These are phyloP conservation scores for Mycotypha africana DNA, from an alignment of 371 early-diverging fungal species.

Conservation along the genomic window DNA sequence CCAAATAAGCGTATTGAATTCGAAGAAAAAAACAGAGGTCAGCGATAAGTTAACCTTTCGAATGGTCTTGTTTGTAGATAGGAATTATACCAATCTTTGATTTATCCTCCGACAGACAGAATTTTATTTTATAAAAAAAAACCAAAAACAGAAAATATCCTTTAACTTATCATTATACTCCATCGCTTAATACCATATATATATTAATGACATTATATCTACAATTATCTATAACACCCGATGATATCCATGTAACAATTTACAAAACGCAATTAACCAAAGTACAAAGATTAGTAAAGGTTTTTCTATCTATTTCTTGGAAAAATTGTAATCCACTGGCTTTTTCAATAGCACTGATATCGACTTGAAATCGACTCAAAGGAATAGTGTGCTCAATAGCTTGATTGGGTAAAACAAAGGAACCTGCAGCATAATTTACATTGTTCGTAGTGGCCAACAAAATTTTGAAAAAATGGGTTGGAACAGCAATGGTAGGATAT, in stretches of 20 bases:
- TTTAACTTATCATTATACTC: background rate
- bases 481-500: constrained; percentile 79
- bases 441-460: constrained; percentile 43
- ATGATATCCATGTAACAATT: too few relatives aligned
- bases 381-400: constrained; percentile 53
- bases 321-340: constrained; percentile 74
- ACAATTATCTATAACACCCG: too few relatives aligned
- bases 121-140: too few relatives aligned
- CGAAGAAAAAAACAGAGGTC: constrained; percentile 27
- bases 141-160: too few relatives aligned
- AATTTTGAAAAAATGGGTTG: constrained; percentile 89
- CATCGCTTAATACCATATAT: background rate
- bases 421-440: constrained; percentile 42
- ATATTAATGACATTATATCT: too few relatives aligned
- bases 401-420: constrained; percentile 84
- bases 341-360: constrained; percentile 64
- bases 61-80: too few relatives aligned
- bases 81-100: too few relatives aligned
- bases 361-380: constrained; percentile 60
- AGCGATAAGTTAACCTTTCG: too few relatives aligned
- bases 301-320: constrained; percentile 44
- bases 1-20: constrained; percentile 32
- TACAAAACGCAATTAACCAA: too few relatives aligned
- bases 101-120: too few relatives aligned
- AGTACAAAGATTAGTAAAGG: constrained; percentile 37